A percentile compares a stretch with the other conserved stretches of the same genome.
These are phyloP conservation scores for Tetraselmis chui DNA, from an alignment of 139 green algal genomes.

Conservation along the genomic window DNA sequence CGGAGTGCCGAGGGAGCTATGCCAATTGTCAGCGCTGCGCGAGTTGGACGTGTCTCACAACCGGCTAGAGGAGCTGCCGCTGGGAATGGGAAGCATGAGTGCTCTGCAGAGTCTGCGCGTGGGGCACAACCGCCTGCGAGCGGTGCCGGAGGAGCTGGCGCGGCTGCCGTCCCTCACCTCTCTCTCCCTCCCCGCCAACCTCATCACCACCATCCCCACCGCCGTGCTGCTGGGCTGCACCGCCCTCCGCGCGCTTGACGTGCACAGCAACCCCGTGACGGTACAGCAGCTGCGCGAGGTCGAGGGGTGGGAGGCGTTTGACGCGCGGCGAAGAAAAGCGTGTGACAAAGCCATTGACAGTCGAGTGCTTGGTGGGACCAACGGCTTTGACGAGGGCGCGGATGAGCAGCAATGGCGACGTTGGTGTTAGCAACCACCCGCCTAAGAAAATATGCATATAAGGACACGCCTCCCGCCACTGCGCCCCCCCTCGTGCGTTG, in stretches of 20 bases:
- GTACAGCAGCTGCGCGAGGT: slow-evolving; percentile 39
- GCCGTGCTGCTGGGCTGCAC: slow-evolving; percentile 31
- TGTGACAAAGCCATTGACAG: slow-evolving; percentile 51
- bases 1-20: slow-evolving; percentile 23
- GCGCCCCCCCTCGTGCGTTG: too few species aligned
- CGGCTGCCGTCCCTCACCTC: not conserved
- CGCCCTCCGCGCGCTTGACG: slow-evolving; percentile 29
- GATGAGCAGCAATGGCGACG: slow-evolving; percentile 30
- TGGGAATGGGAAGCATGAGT: slow-evolving; percentile 17
- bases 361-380: slow-evolving; percentile 20
- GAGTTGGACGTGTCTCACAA: slow-evolving; percentile 31
- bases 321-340: slow-evolving; percentile 33
- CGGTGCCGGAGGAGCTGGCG: slow-evolving; percentile 2
- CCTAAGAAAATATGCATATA: too few species aligned
- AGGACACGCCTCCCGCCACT: too few species aligned
- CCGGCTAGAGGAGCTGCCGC: slow-evolving; percentile 28
- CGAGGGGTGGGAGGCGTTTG: slow-evolving; percentile 34
- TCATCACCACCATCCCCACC: slow-evolving; percentile 26
- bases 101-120: slow-evolving; percentile 17
- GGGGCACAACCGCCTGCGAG: slow-evolving; percentile 20
- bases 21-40: slow-evolving; percentile 14
- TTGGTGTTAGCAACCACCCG: slow-evolving; percentile 15
- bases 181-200: slow-evolving; percentile 22
- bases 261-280: slow-evolving; percentile 57
- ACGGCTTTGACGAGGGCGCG: slow-evolving; percentile 41